These are phyloP conservation scores for Choanephora cucurbitarum DNA, from an alignment of 371 early-diverging fungal species.

Conservation along the genomic window DNA sequence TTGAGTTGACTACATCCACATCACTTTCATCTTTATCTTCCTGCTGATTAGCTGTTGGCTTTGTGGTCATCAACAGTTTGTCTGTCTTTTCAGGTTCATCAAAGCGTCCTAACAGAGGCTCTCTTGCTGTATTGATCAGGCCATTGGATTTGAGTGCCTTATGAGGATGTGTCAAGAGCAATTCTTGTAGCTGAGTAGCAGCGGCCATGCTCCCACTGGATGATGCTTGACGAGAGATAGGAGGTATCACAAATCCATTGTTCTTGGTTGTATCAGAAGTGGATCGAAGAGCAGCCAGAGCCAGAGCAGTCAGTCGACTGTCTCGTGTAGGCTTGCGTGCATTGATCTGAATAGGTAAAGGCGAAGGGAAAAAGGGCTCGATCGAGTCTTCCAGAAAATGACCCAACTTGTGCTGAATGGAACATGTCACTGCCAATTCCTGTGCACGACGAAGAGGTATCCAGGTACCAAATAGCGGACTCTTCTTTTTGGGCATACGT, in stretches of 20 bases:
- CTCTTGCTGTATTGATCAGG: slow-evolving; percentile 4
- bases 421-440: slow-evolving; percentile 82
- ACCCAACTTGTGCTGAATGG: slow-evolving; percentile 74
- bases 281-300: slow-evolving; percentile 24
- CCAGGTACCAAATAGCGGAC: slow-evolving; percentile 86
- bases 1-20: slow-evolving; percentile 30
- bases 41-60: slow-evolving; percentile 1
- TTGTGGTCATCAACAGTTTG: background rate
- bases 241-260: slow-evolving; percentile 21
- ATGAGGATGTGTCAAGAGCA: slow-evolving; percentile 33
- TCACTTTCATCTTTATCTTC: slow-evolving; percentile 25
- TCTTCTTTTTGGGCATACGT: slow-evolving; percentile 72
- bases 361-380: slow-evolving; percentile 72
- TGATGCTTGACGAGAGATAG: slow-evolving; percentile 26
- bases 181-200: slow-evolving; percentile 37
- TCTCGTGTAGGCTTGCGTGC: slow-evolving; percentile 30
- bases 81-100: slow-evolving; percentile 3
- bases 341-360: slow-evolving; percentile 59
- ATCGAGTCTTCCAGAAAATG: slow-evolving; percentile 79
- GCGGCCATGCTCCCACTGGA: slow-evolving; percentile 22
- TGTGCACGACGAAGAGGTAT: slow-evolving; percentile 86
- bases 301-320: slow-evolving; percentile 23
- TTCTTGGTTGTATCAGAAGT: slow-evolving; percentile 4
- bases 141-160: slow-evolving; percentile 37
- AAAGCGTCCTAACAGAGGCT: slow-evolving; percentile 2